Percentiles rank a stretch among this genome's conserved stretches.
Conservation (phyloP, 2,329 filamentous ascomycete species). For the Chaetothyriales sp. region DNA sequence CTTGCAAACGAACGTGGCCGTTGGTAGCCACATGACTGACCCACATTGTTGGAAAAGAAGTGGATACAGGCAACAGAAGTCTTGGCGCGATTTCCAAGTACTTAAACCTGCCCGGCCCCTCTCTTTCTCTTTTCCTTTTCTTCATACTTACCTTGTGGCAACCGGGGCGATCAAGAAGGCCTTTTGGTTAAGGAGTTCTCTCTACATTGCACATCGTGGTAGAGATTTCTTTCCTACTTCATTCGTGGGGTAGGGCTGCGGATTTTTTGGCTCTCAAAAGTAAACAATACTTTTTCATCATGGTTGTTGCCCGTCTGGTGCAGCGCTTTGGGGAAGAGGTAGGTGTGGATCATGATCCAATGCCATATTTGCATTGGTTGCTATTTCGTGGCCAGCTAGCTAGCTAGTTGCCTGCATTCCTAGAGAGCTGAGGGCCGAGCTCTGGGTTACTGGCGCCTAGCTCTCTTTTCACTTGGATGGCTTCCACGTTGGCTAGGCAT, state of each 20-base stretch:
- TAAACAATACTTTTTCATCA: not conserved
- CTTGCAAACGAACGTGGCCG: not conserved
- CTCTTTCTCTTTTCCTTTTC: constrained; percentile 1
- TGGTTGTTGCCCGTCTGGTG: not conserved
- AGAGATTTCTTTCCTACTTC: not conserved
- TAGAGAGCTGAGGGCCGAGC: too few relatives aligned
- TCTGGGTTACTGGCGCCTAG: too few relatives aligned
- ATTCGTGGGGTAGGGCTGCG: not conserved
- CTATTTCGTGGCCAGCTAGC: too few relatives aligned
- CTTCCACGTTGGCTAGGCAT: too few relatives aligned
- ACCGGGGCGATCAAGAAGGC: constrained; percentile 1
- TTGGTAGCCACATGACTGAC: not conserved
- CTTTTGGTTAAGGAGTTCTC: not conserved
- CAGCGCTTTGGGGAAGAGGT: constrained; percentile 1
- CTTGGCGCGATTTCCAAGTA: not conserved
- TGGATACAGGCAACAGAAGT: not conserved
- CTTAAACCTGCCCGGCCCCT: not conserved
- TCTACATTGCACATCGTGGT: constrained; percentile 4
- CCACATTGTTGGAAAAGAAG: not conserved
- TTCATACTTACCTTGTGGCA: constrained; percentile 3
- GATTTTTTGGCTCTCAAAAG: constrained; percentile 3
- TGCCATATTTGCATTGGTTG: too few relatives aligned
- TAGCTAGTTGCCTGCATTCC: too few relatives aligned
- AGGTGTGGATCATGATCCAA: not conserved
- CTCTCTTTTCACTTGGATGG: too few relatives aligned